phyloP scores from a whole-genome alignment of 2,329 filamentous ascomycete species.

The Calonectria pseudoturangicola region DNA sequence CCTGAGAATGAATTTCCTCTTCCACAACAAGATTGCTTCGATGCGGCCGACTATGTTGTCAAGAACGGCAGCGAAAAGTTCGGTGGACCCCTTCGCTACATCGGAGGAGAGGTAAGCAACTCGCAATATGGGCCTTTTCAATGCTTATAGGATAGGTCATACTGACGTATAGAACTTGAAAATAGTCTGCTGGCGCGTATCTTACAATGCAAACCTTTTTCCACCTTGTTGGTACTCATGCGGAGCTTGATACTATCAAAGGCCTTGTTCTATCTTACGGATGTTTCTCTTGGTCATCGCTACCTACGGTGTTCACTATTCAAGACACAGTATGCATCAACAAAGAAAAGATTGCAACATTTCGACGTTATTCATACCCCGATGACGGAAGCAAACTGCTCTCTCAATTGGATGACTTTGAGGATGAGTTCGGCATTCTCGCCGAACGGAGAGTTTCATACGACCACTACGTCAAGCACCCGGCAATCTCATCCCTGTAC shows the following conservation, averaged over 20 bases:
- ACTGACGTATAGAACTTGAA: background rate
- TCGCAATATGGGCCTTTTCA: too few relatives aligned
- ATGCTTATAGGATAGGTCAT: too few relatives aligned
- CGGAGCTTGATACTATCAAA: background rate
- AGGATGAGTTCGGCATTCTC: constrained; percentile 3
- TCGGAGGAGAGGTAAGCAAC: constrained; percentile 4
- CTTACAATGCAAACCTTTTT: constrained; percentile 6
- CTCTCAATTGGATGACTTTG: constrained; percentile 1
- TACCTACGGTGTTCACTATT: background rate
- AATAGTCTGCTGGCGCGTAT: constrained; percentile 18
- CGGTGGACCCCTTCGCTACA: constrained; percentile 6
- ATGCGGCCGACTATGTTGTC: constrained; percentile 6
- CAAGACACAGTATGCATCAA: constrained; percentile 5
- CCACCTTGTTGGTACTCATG: background rate
- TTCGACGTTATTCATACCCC: background rate
- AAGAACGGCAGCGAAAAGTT: constrained; percentile 9
- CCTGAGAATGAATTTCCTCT: constrained; percentile 9
- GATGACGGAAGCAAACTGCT: background rate
- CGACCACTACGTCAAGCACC: constrained; percentile 14
- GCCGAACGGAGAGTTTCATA: background rate
- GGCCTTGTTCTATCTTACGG: background rate
- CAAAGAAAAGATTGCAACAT: background rate
- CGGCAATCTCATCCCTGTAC: background rate
- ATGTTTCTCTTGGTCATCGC: constrained; percentile 14
- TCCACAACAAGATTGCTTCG: constrained; percentile 11